Evolutionary conservation across 2,329 filamentous ascomycete species (phyloP).

Genomic region (Clarireedia hainanense): DNA sequence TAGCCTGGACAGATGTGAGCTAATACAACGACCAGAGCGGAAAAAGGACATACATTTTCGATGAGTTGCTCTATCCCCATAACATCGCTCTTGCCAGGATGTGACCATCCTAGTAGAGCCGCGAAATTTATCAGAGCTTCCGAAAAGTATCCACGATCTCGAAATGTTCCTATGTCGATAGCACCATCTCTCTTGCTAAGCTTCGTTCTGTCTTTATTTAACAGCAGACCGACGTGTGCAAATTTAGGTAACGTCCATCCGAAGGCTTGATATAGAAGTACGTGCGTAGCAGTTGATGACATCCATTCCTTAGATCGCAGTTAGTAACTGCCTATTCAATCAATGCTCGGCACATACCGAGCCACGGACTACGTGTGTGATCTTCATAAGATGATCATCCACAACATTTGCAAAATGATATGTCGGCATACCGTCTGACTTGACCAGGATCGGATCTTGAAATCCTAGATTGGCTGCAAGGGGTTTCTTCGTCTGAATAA

Average conservation of each 20-base stretch:
- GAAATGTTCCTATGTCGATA: constrained; percentile 50
- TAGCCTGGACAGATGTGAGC: constrained; percentile 48
- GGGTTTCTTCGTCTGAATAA: constrained; percentile 25
- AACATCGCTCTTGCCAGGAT: constrained; percentile 58
- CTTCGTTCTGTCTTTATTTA: constrained; percentile 62
- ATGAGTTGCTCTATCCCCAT: constrained; percentile 65
- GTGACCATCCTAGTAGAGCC: constrained; percentile 77
- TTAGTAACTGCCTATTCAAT: constrained; percentile 1
- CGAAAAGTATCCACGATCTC: constrained; percentile 52
- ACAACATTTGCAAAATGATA: constrained; percentile 98
- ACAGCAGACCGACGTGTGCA: constrained; percentile 71
- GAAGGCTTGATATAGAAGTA: constrained; percentile 69
- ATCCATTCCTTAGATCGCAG: constrained; percentile 69
- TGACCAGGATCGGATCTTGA: constrained; percentile 85
- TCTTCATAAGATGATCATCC: constrained; percentile 90
- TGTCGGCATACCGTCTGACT: constrained; percentile 85
- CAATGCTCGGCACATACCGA: constrained; percentile 43
- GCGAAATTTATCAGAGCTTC: constrained; percentile 72
- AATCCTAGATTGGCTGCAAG: constrained; percentile 35
- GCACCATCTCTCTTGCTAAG: constrained; percentile 77
- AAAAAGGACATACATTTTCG: constrained; percentile 44
- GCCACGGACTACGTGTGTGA: constrained; percentile 91
- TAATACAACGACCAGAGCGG: background rate
- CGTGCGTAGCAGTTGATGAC: constrained; percentile 77
- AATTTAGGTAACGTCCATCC: constrained; percentile 67